A percentile compares a stretch with the other conserved stretches of the same genome.
phyloP scores from a whole-genome alignment of 164 flowering plant species.

The Nymphaea thermarum region DNA sequence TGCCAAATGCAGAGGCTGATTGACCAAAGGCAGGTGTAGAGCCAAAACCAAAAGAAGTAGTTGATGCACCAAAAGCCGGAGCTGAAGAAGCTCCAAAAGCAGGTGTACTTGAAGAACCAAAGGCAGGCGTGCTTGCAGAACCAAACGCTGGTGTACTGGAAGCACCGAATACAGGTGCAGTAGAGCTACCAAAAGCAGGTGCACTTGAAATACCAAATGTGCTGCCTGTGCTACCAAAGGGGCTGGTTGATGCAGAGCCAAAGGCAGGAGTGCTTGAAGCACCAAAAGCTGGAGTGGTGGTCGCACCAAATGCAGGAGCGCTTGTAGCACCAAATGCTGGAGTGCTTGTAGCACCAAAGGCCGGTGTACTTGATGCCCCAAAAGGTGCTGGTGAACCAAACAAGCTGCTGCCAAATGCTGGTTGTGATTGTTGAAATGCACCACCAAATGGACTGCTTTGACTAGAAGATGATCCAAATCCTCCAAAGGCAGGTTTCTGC shows the following conservation, averaged over 20 bases:
- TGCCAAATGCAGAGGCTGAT: slow-evolving; percentile 60
- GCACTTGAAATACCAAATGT: slow-evolving; percentile 46
- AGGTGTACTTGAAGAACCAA: slow-evolving; percentile 3
- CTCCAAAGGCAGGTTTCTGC: slow-evolving; percentile 82
- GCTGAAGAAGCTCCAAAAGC: slow-evolving; percentile 9
- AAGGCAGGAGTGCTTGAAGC: slow-evolving; percentile 9
- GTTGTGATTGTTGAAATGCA: slow-evolving; percentile 71
- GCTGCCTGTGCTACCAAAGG: slow-evolving; percentile 21
- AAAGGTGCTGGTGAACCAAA: slow-evolving; percentile 68
- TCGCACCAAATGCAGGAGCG: slow-evolving; percentile 48
- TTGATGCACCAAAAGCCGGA: slow-evolving; percentile 48
- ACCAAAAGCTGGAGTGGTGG: slow-evolving; percentile 58
- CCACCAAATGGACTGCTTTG: slow-evolving; percentile 87
- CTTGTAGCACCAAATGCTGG: slow-evolving; percentile 50
- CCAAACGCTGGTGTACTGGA: slow-evolving; percentile 14
- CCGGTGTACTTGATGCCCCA: slow-evolving; percentile 58
- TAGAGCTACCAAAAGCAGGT: slow-evolving; percentile 31
- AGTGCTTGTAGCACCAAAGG: slow-evolving; percentile 45
- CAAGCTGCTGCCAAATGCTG: slow-evolving; percentile 49
- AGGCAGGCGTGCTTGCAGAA: slow-evolving; percentile 8
- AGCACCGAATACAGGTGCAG: slow-evolving; percentile 11
- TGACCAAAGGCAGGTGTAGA: slow-evolving; percentile 66
- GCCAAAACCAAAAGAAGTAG: slow-evolving; percentile 41
- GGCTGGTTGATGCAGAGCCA: neutral
- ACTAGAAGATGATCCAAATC: slow-evolving; percentile 64